These are phyloP conservation scores for Crataegus laevigata DNA, from an alignment of 306 rosid species.

Conservation along the genomic window DNA sequence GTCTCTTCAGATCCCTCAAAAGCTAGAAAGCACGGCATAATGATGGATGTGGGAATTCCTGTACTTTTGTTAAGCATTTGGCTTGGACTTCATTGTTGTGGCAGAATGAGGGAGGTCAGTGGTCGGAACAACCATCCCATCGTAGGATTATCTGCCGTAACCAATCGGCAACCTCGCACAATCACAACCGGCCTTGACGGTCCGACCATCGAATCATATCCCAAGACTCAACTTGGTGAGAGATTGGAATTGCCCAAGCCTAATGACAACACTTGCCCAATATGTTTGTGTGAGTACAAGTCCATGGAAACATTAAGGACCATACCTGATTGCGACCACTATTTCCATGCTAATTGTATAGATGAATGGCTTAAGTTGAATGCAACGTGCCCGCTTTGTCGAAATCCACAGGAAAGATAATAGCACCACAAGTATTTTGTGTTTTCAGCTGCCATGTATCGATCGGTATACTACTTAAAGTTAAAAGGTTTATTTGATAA, in stretches of 20 bases:
- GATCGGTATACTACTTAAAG: too few species aligned
- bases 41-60: not conserved
- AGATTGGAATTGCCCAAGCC: slow-evolving; percentile 40
- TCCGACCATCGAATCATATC: slow-evolving; percentile 55
- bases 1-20: not conserved
- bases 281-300: slow-evolving; percentile 50
- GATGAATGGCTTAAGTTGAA: slow-evolving; percentile 66
- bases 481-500: too few species aligned
- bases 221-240: slow-evolving; percentile 36
- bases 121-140: slow-evolving; percentile 14
- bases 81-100: not conserved
- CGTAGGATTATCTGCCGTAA: not conserved
- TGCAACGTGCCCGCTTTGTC: slow-evolving; percentile 36
- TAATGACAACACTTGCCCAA: slow-evolving; percentile 41
- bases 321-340: slow-evolving; percentile 52
- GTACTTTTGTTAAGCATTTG: not conserved
- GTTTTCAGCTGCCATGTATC: too few species aligned
- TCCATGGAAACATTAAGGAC: slow-evolving; percentile 44
- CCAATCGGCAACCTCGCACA: not conserved
- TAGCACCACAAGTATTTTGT: too few species aligned
- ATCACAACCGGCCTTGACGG: slow-evolving; percentile 42
- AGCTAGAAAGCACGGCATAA: not conserved
- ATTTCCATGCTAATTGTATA: slow-evolving; percentile 46
- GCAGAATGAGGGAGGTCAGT: not conserved
- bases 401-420: slow-evolving; percentile 28